These are phyloP conservation scores for Dactylellina sp. DNA, from an alignment of 2,329 filamentous ascomycete genomes.

Conservation along the genomic window DNA sequence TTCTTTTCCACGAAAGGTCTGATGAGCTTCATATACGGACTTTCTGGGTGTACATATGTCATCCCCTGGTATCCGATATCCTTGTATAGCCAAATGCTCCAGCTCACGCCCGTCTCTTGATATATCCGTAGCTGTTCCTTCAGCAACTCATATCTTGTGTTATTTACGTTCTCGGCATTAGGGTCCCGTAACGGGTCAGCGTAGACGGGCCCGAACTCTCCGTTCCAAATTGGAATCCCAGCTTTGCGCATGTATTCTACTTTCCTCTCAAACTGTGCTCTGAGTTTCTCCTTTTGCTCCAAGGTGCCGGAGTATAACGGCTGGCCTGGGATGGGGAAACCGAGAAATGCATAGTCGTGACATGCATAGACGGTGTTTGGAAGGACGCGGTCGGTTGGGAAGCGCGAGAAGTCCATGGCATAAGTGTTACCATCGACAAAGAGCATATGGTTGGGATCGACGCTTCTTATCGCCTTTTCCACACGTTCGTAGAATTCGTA, in stretches of 20 bases:
- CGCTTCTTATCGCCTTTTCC: constrained; percentile 66
- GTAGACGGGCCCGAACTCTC: constrained; percentile 70
- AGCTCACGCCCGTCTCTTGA: constrained; percentile 65
- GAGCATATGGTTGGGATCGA: constrained; percentile 67
- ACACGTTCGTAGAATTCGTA: constrained; percentile 66
- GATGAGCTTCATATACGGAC: constrained; percentile 63
- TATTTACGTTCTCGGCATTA: constrained; percentile 63
- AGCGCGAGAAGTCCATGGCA: constrained; percentile 66
- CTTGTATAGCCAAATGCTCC: constrained; percentile 73
- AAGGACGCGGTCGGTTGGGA: constrained; percentile 63
- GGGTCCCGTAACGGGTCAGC: constrained; percentile 62
- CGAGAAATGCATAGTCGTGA: constrained; percentile 64
- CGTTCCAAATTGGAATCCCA: constrained; percentile 68
- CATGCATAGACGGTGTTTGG: constrained; percentile 67
- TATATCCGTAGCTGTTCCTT: constrained; percentile 65
- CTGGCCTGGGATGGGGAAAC: constrained; percentile 53
- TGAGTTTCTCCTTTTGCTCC: constrained; percentile 64
- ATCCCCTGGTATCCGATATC: constrained; percentile 71
- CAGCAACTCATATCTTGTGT: constrained; percentile 65
- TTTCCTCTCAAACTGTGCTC: constrained; percentile 66
- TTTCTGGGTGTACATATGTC: constrained; percentile 61
- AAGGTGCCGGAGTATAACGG: constrained; percentile 64
- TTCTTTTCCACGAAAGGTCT: constrained; percentile 71
- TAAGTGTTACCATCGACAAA: constrained; percentile 67
- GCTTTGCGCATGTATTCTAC: constrained; percentile 66